A percentile compares a stretch with the other conserved stretches of the same genome.
phyloP scores from a whole-genome alignment of 495 filamentous ascomycete genomes.

The Recurvomyces mirabilis region DNA sequence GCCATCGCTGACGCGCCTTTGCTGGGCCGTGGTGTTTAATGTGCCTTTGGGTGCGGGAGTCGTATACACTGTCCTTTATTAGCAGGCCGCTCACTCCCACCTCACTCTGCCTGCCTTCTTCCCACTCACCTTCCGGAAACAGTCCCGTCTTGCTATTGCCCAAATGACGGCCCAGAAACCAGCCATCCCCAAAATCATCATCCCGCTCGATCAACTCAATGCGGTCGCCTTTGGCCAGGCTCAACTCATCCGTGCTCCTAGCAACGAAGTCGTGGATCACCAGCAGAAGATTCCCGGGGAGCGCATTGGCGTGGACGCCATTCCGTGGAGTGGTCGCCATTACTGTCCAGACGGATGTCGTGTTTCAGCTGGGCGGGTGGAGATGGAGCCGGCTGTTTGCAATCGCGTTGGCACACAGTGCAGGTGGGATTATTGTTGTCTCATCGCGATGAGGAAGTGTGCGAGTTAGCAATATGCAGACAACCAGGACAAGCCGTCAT shows the following conservation, averaged over 20 bases:
- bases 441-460: too few relatives aligned
- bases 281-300: conserved; percentile 13
- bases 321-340: conserved; percentile 14
- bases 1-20: conserved; percentile 20
- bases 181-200: conserved; percentile 95
- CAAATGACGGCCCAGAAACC: conserved; percentile 82
- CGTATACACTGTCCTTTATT: conserved; percentile 30
- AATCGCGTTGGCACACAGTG: too few relatives aligned
- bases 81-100: too few relatives aligned
- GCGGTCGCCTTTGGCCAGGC: conserved; percentile 71
- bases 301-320: conserved; percentile 3
- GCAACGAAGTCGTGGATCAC: conserved; percentile 67
- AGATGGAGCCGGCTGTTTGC: too few relatives aligned
- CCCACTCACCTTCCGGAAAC: conserved; percentile 70
- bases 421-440: too few relatives aligned
- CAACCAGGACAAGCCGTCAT: too few relatives aligned
- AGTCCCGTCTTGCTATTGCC: conserved; percentile 65
- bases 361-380: too few relatives aligned
- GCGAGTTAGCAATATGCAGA: too few relatives aligned
- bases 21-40: conserved; percentile 17
- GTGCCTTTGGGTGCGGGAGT: conserved; percentile 28
- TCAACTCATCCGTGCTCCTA: conserved; percentile 86
- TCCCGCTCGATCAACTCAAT: conserved; percentile 89
- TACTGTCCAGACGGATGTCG: too few relatives aligned
- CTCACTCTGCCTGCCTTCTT: too few relatives aligned